Base-by-base conservation (phyloP, 306 rosid species). In the Pyrus betulifolia region DNA sequence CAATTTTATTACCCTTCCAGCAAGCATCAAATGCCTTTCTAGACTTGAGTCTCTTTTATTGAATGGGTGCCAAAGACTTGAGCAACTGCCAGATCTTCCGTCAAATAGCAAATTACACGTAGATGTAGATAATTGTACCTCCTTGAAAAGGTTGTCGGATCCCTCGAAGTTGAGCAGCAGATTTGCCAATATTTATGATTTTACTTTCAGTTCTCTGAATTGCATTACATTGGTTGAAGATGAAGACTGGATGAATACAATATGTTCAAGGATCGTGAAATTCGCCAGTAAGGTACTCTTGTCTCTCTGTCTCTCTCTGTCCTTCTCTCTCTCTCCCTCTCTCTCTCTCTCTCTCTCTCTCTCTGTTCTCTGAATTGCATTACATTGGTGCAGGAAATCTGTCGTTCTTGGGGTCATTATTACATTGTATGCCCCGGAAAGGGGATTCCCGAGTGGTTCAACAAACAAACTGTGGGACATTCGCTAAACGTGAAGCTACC, bases 11-110 rank as follows among this genome's bases (percentile, higher is more conserved):
- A 21, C 17, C 22, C 59, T 82, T 23, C 85, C 79, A 0, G 25
- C 30, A 5, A 77, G 79, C 75, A 21, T 82, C 10, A 49, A 21
- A 4, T 14, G 27, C 66, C 82, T 82, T 62, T 45, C 73, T 8
- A 30, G 38, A 42, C 62, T 82, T 3, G 13, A 0, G 11, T 0
- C 0, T 1, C 11, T 77, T 30, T 0, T 0, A 0, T 17, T 82
- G 14, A 1, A 0, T 0, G 1, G 8, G 6, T 82, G 82, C 70
- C 1, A 10, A 45, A 82, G 60, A 44, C 82, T 82, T 59, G 2
- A 31, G 19, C 30, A 28, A 15, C 17, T 77, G 35, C 82, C 79
- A 0, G 18, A 67, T 11, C 68, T 72, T 8, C 72, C 85, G 0
- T 15, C 71, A 33, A 74, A 27, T 35, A 35, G 6, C 3, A 0